Evolutionary conservation across 768 basidiomycete species (phyloP).

Genomic region (Serendipita sp.): DNA sequence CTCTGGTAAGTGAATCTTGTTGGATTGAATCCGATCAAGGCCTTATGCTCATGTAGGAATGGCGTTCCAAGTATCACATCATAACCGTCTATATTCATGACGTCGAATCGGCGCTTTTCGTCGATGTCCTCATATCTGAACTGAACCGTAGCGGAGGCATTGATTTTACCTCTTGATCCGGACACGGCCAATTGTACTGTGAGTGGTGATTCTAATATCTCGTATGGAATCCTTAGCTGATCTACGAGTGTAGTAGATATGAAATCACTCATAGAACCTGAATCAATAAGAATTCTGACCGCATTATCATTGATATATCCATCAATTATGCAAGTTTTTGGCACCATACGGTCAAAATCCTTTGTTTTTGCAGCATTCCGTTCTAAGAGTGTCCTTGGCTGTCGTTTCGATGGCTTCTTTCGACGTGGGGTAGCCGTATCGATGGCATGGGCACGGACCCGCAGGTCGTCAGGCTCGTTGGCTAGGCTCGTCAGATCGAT

Average conservation of each 20-base stretch:
- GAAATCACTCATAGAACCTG: neutral
- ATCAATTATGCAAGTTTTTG: constrained; percentile 1
- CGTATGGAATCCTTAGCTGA: constrained; percentile 2
- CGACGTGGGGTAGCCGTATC: too few relatives aligned
- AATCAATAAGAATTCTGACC: neutral
- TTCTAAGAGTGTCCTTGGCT: neutral
- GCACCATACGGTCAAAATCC: constrained; percentile 6
- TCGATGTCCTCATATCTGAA: constrained; percentile 9
- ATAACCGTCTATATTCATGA: neutral
- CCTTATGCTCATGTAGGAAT: neutral
- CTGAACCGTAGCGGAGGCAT: neutral
- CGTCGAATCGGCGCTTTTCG: neutral
- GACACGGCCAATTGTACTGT: constrained; percentile 10
- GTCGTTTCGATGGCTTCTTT: too few relatives aligned
- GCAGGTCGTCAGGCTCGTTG: too few relatives aligned
- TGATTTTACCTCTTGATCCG: constrained; percentile 8
- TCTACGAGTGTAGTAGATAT: constrained; percentile 5
- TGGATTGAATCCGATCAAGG: neutral
- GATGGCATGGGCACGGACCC: too few relatives aligned
- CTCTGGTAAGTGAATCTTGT: neutral
- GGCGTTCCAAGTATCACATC: constrained; percentile 4
- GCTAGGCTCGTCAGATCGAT: too few relatives aligned
- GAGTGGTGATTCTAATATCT: constrained; percentile 4
- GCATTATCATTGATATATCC: constrained; percentile 2
- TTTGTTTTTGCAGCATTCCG: constrained; percentile 5